Conservation (phyloP, 2,329 filamentous ascomycete genomes). For the Alternaria hordeiaustralica region DNA sequence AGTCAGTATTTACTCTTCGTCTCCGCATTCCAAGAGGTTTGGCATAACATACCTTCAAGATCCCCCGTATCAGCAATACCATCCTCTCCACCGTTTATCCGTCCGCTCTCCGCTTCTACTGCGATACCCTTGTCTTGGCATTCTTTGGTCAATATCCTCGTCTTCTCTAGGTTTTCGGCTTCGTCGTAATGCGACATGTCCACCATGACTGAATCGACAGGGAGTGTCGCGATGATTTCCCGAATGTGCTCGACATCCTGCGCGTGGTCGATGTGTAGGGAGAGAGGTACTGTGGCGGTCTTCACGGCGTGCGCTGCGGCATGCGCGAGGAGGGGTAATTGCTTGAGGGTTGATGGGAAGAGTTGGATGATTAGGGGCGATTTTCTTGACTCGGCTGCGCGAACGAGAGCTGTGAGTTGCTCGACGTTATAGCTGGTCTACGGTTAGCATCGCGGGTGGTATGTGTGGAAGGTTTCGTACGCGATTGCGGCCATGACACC, state of each 20-base stretch:
- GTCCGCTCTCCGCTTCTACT: conserved; percentile 72
- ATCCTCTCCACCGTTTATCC: conserved; percentile 76
- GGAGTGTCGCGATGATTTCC: conserved; percentile 54
- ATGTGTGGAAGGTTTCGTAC: conserved; percentile 17
- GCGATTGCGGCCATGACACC: conserved; percentile 60
- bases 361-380: conserved; percentile 47
- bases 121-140: conserved; percentile 70
- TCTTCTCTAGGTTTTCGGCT: conserved; percentile 71
- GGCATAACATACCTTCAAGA: conserved; percentile 55
- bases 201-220: conserved; percentile 77
- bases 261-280: conserved; percentile 57
- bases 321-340: conserved; percentile 60
- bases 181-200: conserved; percentile 78
- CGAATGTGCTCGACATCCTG: conserved; percentile 53
- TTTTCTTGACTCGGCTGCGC: conserved; percentile 42
- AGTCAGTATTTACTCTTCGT: background rate
- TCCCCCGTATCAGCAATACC: conserved; percentile 72
- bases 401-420: conserved; percentile 43
- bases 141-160: conserved; percentile 65
- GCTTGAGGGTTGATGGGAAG: conserved; percentile 69
- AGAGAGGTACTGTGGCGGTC: conserved; percentile 51
- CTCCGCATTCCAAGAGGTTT: background rate
- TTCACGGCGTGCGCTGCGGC: conserved; percentile 52
- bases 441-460: background rate
- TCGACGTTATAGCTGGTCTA: conserved; percentile 43